Percentiles rank a stretch among this genome's conserved stretches.
These are phyloP conservation scores for Umbelopsis isabellina DNA, from an alignment of 192 early-diverging fungal genomes.

Conservation along the genomic window DNA sequence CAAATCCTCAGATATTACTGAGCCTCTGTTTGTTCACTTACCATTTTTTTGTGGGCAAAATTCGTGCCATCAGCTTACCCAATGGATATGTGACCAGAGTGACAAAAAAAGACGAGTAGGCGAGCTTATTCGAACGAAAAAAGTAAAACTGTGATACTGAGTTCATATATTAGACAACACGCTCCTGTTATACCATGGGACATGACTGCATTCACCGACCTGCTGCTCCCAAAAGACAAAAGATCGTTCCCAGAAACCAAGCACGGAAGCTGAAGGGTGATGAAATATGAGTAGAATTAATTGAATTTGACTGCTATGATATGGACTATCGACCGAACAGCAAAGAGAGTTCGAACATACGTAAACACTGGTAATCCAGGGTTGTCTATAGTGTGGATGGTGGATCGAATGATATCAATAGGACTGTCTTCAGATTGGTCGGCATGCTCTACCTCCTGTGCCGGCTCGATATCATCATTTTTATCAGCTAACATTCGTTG, in stretches of 20 bases:
- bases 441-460: slow-evolving; percentile 2
- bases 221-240: slow-evolving; percentile 12
- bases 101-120: slow-evolving; percentile 23
- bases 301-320: no score
- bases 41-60: neutral
- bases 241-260: slow-evolving; percentile 12
- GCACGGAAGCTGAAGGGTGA: neutral
- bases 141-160: slow-evolving; percentile 21
- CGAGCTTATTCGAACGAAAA: slow-evolving; percentile 12
- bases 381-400: neutral
- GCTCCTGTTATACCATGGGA: no score
- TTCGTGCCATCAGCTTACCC: slow-evolving; percentile 8
- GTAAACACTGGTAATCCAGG: no score
- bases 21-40: neutral
- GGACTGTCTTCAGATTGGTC: neutral
- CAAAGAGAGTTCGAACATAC: no score
- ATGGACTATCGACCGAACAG: neutral
- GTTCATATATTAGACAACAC: no score
- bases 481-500: no score
- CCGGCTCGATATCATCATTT: neutral
- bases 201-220: neutral
- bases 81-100: slow-evolving; percentile 22
- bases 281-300: no score
- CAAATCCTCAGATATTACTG: neutral
- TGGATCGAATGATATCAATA: neutral